A percentile compares a stretch with the other conserved stretches of the same genome.
phyloP scores from a whole-genome alignment of 805 yeast genomes.

The Aciculoconidium aculeatum region DNA sequence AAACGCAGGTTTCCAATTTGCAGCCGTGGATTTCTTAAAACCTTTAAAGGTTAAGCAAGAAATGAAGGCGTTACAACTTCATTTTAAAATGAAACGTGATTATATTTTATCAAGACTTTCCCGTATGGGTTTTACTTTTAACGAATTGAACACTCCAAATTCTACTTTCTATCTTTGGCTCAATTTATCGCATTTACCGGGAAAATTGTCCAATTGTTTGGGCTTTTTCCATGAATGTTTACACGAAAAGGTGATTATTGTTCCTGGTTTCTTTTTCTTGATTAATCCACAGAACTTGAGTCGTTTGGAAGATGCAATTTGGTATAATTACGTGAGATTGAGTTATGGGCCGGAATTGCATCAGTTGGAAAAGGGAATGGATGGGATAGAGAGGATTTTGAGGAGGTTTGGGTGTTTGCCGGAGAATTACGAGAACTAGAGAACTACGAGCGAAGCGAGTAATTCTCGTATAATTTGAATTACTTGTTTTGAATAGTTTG shows the following conservation, averaged over 20 bases:
- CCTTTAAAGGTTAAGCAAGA: conserved; percentile 46
- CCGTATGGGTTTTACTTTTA: conserved; percentile 50
- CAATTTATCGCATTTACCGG: conserved; percentile 49
- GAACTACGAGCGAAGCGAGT: too few relatives aligned
- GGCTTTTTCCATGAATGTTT: conserved; percentile 61
- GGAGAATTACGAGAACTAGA: too few relatives aligned
- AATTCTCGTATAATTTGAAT: too few relatives aligned
- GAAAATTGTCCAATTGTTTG: conserved; percentile 49
- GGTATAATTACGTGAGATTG: conserved; percentile 54
- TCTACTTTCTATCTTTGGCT: conserved; percentile 59
- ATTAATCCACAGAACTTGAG: conserved; percentile 48
- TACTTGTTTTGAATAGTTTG: too few relatives aligned
- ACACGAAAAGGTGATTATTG: conserved; percentile 54
- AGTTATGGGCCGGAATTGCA: conserved; percentile 56
- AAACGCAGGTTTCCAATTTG: conserved; percentile 56
- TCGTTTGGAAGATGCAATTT: conserved; percentile 47
- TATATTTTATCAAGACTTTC: conserved; percentile 43
- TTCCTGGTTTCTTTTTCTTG: conserved; percentile 59
- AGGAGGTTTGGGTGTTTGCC: too few relatives aligned
- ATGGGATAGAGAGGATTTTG: conserved; percentile 49
- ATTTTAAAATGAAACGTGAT: conserved; percentile 53
- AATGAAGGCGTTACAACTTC: conserved; percentile 53
- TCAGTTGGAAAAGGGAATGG: conserved; percentile 50
- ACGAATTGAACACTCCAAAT: conserved; percentile 41
- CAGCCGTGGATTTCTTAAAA: conserved; percentile 49